Percentiles rank a stretch among this genome's conserved stretches.
phyloP scores from a whole-genome alignment of 164 flowering plant species.

The grape (Vitis vinifera) region ASM3070453v1 NC_081810.1:22612501-22613000 shows the following conservation, averaged over 20 bases:
- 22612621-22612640: slow-evolving; percentile 99
- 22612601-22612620: slow-evolving; percentile 98
- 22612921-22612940: too few relatives aligned
- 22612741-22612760: slow-evolving; percentile 55
- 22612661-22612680: slow-evolving; percentile 95
- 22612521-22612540: slow-evolving; percentile 4
- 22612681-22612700: slow-evolving; percentile 99
- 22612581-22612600: slow-evolving; percentile 99
- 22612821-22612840: background rate
- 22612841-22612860: too few relatives aligned
- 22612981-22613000: too few relatives aligned
- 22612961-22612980: too few relatives aligned
- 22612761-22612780: slow-evolving; percentile 3
- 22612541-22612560: slow-evolving; percentile 14
- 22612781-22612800: background rate
- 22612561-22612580: slow-evolving; percentile 93
- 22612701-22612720: slow-evolving; percentile 94
- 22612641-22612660: slow-evolving; percentile 85
- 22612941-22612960: too few relatives aligned
- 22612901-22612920: too few relatives aligned
- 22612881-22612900: too few relatives aligned
- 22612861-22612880: too few relatives aligned
- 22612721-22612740: slow-evolving; percentile 94
- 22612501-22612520: background rate
- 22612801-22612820: background rate